Base-by-base conservation (phyloP, 257 asterid species). In the Cruciata laevipes region DNA sequence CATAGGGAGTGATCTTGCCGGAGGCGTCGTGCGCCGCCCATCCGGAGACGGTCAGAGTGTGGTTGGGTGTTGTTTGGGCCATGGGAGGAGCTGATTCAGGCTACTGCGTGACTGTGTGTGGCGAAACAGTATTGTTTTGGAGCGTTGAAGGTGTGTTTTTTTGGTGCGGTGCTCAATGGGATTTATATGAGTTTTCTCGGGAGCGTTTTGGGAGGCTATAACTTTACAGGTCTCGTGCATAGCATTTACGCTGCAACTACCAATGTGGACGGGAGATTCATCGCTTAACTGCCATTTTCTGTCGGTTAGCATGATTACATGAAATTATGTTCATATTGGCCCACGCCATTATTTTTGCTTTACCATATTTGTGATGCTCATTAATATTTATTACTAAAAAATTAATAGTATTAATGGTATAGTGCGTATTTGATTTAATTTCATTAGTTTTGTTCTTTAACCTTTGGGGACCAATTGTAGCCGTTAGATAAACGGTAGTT, bases 11-110 rank as follows among this genome's bases (percentile, higher is more conserved):
- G 75, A 79, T 76, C 17, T 69, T 74, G 72, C 84, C 86, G 25
- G 82, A 74, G 64, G 80, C 4, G 59, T 82, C 84, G 47, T 69
- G 81, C 42, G 86, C 86, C 49, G 86, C 84, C 84, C 84, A 82
- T 57, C 86, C 86, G 4, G 84, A 74, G 62, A 79, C 82, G 10
- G 68, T 69, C 73, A 62, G 75, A 2, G 79, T 79, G 69, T 79
- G 86, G 57, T 77, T 79, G 35, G 76, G 82, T 47, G 86, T 82
- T 21, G 84, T 74, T 44, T 79, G 75, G 24, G 86, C 77, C 86
- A 82, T 82, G 66, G 66, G 67, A 47, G 25, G 30, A 21, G 12
- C 53, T 44, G 38, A 13, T 42, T 42, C 9, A 0, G 60, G 27
- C 24, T 21, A 53, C 7, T 58, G 63, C 25, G 63, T 56, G 35